Conservation (phyloP, 2,329 filamentous ascomycete species). For the Cytospora chrysosperma region DNA sequence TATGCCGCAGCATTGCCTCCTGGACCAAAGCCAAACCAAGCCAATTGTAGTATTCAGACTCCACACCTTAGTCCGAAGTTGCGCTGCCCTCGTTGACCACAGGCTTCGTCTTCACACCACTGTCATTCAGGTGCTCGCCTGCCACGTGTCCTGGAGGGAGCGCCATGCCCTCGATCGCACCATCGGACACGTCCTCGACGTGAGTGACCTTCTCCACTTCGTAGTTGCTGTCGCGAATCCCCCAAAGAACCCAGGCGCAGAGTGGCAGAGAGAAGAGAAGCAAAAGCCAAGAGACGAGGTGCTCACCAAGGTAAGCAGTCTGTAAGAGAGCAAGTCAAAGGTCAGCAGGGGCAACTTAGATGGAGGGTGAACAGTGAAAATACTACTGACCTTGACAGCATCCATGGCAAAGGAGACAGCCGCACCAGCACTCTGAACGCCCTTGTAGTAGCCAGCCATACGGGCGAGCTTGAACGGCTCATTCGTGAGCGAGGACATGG, state of each 20-base stretch:
- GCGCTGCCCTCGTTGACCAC: constrained; percentile 9
- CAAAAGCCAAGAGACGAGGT: constrained; percentile 30
- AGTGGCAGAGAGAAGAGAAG: constrained; percentile 28
- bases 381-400: constrained; percentile 30
- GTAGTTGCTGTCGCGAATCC: constrained; percentile 30
- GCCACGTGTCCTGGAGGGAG: constrained; percentile 21
- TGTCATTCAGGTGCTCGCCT: constrained; percentile 13
- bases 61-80: not conserved
- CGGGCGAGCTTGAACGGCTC: constrained; percentile 71
- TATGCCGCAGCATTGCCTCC: not conserved
- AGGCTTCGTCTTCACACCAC: not conserved
- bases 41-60: not conserved
- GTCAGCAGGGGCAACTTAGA: not conserved
- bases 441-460: constrained; percentile 79
- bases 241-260: constrained; percentile 26
- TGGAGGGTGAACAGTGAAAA: not conserved
- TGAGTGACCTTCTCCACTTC: constrained; percentile 27
- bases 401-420: constrained; percentile 48
- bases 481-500: constrained; percentile 74
- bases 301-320: constrained; percentile 29
- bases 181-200: constrained; percentile 25
- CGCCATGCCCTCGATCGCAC: constrained; percentile 10
- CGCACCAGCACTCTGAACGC: constrained; percentile 72
- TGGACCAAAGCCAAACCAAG: not conserved
- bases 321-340: not conserved